Conservation (phyloP, 2,329 filamentous ascomycete genomes). For the Xylariaceae sp. region DNA sequence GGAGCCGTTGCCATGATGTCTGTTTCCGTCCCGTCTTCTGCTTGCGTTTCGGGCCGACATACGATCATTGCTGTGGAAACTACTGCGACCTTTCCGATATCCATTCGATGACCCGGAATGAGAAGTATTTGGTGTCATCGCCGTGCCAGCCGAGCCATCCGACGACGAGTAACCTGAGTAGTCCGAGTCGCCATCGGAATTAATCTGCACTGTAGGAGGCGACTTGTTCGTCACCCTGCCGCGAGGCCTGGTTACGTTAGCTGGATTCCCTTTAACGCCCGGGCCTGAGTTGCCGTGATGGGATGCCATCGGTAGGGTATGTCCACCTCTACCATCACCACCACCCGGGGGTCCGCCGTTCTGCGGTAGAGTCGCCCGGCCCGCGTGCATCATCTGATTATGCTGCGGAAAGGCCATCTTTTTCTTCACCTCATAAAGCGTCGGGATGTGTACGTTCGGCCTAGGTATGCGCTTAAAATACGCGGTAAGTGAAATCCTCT, state of each 20-base stretch:
- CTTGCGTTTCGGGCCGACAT: background rate
- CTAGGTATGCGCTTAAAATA: constrained; percentile 50
- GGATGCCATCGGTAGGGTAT: background rate
- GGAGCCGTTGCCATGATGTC: background rate
- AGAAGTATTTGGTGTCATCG: constrained; percentile 13
- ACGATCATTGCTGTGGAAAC: background rate
- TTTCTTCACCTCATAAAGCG: constrained; percentile 27
- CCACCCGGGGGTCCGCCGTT: background rate
- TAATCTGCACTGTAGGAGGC: background rate
- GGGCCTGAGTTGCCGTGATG: background rate
- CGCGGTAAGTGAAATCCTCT: constrained; percentile 47
- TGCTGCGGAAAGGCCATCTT: constrained; percentile 2
- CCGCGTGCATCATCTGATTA: background rate
- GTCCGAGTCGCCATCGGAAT: constrained; percentile 17
- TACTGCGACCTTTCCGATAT: constrained; percentile 1
- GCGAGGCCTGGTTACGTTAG: background rate
- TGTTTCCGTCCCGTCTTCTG: background rate
- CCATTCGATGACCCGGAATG: constrained; percentile 17
- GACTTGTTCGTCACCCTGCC: background rate
- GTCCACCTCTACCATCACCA: background rate
- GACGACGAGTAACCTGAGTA: constrained; percentile 17
- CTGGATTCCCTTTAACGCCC: background rate
- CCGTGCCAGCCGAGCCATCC: constrained; percentile 13
- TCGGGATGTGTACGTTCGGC: constrained; percentile 33
- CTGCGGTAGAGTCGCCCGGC: background rate